phyloP scores from a whole-genome alignment of 23 red algal species.

The Gracilaria vermiculophylla region DNA sequence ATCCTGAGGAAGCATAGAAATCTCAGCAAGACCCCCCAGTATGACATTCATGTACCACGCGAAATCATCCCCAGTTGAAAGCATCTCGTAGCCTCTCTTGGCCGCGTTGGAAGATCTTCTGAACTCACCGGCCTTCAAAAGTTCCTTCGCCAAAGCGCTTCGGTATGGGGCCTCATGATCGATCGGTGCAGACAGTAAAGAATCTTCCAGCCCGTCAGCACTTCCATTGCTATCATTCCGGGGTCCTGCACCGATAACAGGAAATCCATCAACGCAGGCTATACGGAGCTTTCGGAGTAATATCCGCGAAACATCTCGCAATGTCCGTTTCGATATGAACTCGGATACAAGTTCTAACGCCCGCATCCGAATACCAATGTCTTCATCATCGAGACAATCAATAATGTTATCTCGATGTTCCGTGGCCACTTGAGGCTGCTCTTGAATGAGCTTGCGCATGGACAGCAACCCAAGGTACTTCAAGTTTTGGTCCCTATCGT shows the following conservation, averaged over 20 bases:
- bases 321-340: slow-evolving; percentile 54
- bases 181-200: not conserved
- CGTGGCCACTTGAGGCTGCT: slow-evolving; percentile 50
- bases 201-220: not conserved
- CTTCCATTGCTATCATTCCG: slow-evolving; percentile 14
- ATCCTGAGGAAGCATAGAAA: slow-evolving; percentile 49
- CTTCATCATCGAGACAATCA: slow-evolving; percentile 88
- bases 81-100: slow-evolving; percentile 57
- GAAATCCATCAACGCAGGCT: slow-evolving; percentile 17
- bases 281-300: slow-evolving; percentile 62
- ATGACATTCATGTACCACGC: slow-evolving; percentile 75
- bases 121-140: slow-evolving; percentile 49
- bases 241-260: not conserved
- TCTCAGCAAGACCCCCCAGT: slow-evolving; percentile 71
- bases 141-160: slow-evolving; percentile 43
- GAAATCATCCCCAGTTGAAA: slow-evolving; percentile 74
- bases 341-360: slow-evolving; percentile 84
- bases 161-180: slow-evolving; percentile 65
- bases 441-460: slow-evolving; percentile 64
- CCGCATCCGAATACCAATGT: slow-evolving; percentile 80
- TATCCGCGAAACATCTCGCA: slow-evolving; percentile 63
- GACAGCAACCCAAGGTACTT: slow-evolving; percentile 91
- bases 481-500: slow-evolving; percentile 90
- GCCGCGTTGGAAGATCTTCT: slow-evolving; percentile 12
- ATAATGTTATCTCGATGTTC: slow-evolving; percentile 80